phyloP scores from a whole-genome alignment of 2,329 filamentous ascomycete species.

The Seiridium unicorne region DNA sequence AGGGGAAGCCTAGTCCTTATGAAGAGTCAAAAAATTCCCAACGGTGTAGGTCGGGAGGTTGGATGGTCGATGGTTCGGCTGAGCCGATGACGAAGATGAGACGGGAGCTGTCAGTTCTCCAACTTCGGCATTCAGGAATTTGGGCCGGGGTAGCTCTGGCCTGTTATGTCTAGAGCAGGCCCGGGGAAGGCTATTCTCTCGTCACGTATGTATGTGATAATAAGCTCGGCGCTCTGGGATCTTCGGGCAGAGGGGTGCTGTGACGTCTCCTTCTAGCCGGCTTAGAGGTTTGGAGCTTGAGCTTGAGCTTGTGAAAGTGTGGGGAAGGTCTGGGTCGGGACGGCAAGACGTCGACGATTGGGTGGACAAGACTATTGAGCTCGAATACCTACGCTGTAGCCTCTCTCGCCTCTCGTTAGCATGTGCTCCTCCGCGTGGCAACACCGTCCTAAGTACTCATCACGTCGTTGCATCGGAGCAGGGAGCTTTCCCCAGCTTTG shows the following conservation, averaged over 20 bases:
- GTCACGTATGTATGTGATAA: background rate
- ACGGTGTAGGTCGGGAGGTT: background rate
- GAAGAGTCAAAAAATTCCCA: background rate
- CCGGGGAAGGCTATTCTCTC: background rate
- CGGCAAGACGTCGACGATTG: background rate
- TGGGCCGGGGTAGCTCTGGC: conserved; percentile 5
- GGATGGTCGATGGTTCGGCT: background rate
- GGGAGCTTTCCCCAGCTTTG: conserved; percentile 17
- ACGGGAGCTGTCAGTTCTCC: conserved; percentile 3
- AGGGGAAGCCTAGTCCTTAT: background rate
- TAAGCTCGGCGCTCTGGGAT: conserved; percentile 9
- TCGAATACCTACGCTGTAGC: background rate
- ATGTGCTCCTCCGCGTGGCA: background rate
- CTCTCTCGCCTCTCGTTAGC: background rate
- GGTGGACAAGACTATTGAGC: background rate
- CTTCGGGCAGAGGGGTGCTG: conserved; percentile 7
- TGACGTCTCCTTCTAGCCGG: conserved; percentile 4
- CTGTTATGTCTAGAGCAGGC: background rate
- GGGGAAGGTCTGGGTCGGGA: conserved; percentile 17
- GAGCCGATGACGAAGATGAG: conserved; percentile 7
- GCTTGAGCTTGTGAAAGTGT: conserved; percentile 30
- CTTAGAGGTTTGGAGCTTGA: conserved; percentile 5
- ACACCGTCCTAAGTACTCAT: conserved; percentile 10
- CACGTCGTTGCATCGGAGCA: conserved; percentile 5
- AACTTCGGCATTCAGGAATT: conserved; percentile 8